Evolutionary conservation across 2,329 filamentous ascomycete genomes (phyloP), one percentile per base, ranked within the genome.

Genomic region (Microsporum canis): DNA sequence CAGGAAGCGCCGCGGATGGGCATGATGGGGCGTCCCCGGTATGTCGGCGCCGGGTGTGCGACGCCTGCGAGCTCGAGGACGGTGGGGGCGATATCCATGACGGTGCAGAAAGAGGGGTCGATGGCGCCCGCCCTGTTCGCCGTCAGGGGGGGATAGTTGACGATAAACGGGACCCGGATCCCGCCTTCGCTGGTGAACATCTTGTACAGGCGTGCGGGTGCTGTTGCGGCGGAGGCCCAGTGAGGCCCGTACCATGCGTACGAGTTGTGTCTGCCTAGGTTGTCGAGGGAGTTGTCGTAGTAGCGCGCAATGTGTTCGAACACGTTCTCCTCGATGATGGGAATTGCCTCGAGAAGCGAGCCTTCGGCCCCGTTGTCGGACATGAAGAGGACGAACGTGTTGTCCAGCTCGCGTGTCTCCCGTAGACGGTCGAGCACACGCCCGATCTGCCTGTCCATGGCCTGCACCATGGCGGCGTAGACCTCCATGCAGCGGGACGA

Each of bases 341-440:
- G 83, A 59, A 80, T 79, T 3, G 82, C 80, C 66, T 85, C 82
- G 63, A 82, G 82, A 1, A 77, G 77, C 14, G 80, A 80, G 8
- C 82, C 82, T 65, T 85, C 83, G 8, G 82, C 82, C 1, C 83
- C 83, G 63, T 86, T 86, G 70, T 86, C 83, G 0, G 78, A 82
- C 74, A 85, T 80, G 75, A 86, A 86, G 67, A 80, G 78, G 58
- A 87, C 76, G 63, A 86, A 82, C 1, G 84, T 87, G 68, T 86
- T 84, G 64, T 86, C 83, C 0, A 83, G 74, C 67, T 86, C 83
- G 61, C 78, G 81, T 1, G 78, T 80, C 49, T 77, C 68, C 61
- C 80, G 73, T 2, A 86, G 76, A 65, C 84, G 81, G 39, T 81
- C 73, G 27, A 84, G 72, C 1, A 86, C 79, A 61, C 80, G 81